phyloP scores from a whole-genome alignment of 352 stramenopile species.

The Pythium utonaiense region DNA sequence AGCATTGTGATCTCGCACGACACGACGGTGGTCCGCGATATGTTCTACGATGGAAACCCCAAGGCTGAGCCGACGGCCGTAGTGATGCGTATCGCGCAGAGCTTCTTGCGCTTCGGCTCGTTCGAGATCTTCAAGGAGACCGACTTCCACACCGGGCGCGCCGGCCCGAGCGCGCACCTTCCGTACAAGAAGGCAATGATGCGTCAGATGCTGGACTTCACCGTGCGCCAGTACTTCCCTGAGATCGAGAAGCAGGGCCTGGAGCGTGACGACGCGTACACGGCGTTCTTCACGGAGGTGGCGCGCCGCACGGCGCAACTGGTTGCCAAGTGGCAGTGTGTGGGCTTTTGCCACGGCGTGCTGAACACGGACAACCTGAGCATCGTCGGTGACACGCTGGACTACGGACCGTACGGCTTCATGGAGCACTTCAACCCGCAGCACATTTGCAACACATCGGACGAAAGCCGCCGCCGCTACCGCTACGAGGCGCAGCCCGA shows the following conservation, averaged over 20 bases:
- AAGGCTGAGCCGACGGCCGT: slow-evolving; percentile 81
- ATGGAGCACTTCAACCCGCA: slow-evolving; percentile 89
- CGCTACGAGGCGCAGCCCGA: slow-evolving; percentile 77
- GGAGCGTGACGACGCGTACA: slow-evolving; percentile 23
- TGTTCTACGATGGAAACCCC: slow-evolving; percentile 88
- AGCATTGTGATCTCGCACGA: slow-evolving; percentile 72
- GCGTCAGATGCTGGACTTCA: slow-evolving; percentile 79
- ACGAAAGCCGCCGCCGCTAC: slow-evolving; percentile 77
- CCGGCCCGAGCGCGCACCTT: slow-evolving; percentile 66
- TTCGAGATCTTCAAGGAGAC: slow-evolving; percentile 94
- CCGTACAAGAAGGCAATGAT: slow-evolving; percentile 66
- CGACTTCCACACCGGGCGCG: slow-evolving; percentile 55
- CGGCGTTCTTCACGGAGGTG: slow-evolving; percentile 62
- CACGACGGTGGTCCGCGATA: slow-evolving; percentile 71
- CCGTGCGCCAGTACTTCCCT: slow-evolving; percentile 61
- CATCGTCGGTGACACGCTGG: slow-evolving; percentile 88
- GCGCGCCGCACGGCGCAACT: slow-evolving; percentile 69
- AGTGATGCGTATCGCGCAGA: slow-evolving; percentile 87
- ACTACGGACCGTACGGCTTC: slow-evolving; percentile 92
- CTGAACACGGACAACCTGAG: slow-evolving; percentile 94
- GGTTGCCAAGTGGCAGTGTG: slow-evolving; percentile 76
- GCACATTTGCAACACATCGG: slow-evolving; percentile 81
- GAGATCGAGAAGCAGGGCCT: slow-evolving; percentile 31
- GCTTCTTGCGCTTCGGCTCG: slow-evolving; percentile 94
- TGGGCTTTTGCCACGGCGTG: slow-evolving; percentile 91